Conservation (phyloP, 1,139 yeast species). For the Debaryomyces sp. region DNA sequence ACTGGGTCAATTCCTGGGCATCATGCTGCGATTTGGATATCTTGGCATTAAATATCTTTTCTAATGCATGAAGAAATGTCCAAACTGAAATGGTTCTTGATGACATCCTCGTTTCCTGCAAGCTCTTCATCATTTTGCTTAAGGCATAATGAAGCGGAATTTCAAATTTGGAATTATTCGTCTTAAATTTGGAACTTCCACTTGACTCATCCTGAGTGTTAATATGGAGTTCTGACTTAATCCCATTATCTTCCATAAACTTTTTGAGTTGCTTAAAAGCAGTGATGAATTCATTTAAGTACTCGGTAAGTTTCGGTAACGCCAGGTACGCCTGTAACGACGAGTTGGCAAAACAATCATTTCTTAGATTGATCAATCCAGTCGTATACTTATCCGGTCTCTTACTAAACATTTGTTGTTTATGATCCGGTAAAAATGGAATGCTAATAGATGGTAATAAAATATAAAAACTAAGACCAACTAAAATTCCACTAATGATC, state of each 20-base stretch:
- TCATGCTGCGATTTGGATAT: conserved; percentile 88
- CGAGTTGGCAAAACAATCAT: conserved; percentile 94
- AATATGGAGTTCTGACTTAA: conserved; percentile 20
- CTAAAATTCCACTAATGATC: conserved; percentile 12
- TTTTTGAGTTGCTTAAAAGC: conserved; percentile 30
- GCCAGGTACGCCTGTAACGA: conserved; percentile 83
- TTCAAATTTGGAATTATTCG: conserved; percentile 29
- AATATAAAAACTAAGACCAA: conserved; percentile 22
- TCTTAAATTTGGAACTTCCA: conserved; percentile 10
- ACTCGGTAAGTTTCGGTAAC: conserved; percentile 62
- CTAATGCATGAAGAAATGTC: conserved; percentile 75
- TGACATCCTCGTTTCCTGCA: conserved; percentile 64
- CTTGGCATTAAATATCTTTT: conserved; percentile 72
- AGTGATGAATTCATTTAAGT: conserved; percentile 51
- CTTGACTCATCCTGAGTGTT: conserved; percentile 27
- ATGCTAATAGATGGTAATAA: conserved; percentile 24
- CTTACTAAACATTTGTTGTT: conserved; percentile 43
- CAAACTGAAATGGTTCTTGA: conserved; percentile 69
- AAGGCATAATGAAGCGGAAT: conserved; percentile 61
- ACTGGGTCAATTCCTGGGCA: conserved; percentile 88
- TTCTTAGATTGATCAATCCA: conserved; percentile 78
- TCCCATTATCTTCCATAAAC: conserved; percentile 24
- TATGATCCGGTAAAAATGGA: conserved; percentile 13
- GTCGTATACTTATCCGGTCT: conserved; percentile 79
- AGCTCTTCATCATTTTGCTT: conserved; percentile 52